Conservation (phyloP, 2,329 filamentous ascomycete species). For the Sporothrix pseudoabietina region DNA sequence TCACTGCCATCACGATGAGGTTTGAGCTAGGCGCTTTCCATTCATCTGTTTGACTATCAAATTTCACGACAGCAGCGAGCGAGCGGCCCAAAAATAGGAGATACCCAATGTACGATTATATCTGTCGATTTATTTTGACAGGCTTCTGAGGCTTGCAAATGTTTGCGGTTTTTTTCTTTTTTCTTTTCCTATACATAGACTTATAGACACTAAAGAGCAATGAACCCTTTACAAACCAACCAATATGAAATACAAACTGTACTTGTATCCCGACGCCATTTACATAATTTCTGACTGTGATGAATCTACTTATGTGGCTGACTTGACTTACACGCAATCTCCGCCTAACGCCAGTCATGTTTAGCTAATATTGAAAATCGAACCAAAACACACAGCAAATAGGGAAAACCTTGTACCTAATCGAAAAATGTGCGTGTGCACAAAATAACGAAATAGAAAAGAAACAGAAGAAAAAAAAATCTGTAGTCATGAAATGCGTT, state of each 20-base stretch:
- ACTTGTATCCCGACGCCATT: background rate
- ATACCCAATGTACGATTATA: constrained; percentile 17
- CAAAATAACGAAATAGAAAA: background rate
- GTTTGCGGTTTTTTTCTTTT: background rate
- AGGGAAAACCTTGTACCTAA: background rate
- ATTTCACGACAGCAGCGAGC: background rate
- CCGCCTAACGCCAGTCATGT: background rate
- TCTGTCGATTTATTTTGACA: background rate
- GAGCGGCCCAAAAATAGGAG: constrained; percentile 17
- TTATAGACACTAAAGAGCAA: background rate
- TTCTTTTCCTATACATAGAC: background rate
- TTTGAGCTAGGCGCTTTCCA: background rate
- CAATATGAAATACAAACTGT: background rate
- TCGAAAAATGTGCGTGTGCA: background rate
- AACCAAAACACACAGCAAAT: background rate
- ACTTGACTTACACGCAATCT: background rate
- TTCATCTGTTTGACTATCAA: background rate
- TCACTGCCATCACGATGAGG: background rate
- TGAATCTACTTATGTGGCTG: background rate
- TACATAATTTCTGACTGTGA: background rate
- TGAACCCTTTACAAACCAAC: background rate
- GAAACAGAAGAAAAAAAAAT: background rate
- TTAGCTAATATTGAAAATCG: background rate
- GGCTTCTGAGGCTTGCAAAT: background rate
- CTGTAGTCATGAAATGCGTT: background rate